A percentile compares a stretch with the other conserved stretches of the same genome.
Evolutionary conservation across 225 moss, liverwort and hornwort genomes (phyloP).

Genomic region (Takakia lepidozioides): DNA sequence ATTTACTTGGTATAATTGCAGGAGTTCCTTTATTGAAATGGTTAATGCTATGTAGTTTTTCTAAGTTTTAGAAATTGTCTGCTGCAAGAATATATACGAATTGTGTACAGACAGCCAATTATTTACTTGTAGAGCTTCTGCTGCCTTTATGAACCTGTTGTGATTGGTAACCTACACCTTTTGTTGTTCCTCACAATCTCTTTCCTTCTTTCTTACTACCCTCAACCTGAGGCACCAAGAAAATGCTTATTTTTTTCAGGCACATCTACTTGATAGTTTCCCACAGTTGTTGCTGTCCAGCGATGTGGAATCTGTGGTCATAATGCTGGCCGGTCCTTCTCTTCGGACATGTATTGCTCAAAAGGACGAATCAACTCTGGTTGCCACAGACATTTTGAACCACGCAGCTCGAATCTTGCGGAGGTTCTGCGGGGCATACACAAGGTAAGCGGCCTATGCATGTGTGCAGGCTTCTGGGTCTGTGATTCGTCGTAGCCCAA

Average conservation of each 20-base stretch:
- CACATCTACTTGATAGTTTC: conserved; percentile 75
- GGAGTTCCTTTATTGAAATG: too few relatives aligned
- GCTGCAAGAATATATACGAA: too few relatives aligned
- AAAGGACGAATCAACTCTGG: conserved; percentile 59
- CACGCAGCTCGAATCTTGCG: conserved; percentile 63
- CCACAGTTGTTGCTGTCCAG: conserved; percentile 68
- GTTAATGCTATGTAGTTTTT: too few relatives aligned
- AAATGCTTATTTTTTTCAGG: too few relatives aligned
- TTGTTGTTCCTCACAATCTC: too few relatives aligned
- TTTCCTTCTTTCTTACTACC: too few relatives aligned
- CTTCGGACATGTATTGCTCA: conserved; percentile 70
- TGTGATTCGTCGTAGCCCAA: too few relatives aligned
- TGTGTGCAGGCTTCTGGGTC: too few relatives aligned
- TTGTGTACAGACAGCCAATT: too few relatives aligned
- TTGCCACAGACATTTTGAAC: conserved; percentile 58
- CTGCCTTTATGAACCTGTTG: neutral
- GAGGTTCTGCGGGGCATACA: conserved; percentile 68
- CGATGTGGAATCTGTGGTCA: conserved; percentile 67
- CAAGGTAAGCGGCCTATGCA: conserved; percentile 38
- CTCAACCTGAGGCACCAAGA: too few relatives aligned
- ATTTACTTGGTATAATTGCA: too few relatives aligned
- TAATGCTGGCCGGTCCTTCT: conserved; percentile 70
- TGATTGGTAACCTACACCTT: neutral
- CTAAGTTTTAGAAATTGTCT: too few relatives aligned
- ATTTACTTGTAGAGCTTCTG: neutral